Evolutionary conservation across 2,329 filamentous ascomycete genomes (phyloP).

Genomic region (Thyridium curvatum): DNA sequence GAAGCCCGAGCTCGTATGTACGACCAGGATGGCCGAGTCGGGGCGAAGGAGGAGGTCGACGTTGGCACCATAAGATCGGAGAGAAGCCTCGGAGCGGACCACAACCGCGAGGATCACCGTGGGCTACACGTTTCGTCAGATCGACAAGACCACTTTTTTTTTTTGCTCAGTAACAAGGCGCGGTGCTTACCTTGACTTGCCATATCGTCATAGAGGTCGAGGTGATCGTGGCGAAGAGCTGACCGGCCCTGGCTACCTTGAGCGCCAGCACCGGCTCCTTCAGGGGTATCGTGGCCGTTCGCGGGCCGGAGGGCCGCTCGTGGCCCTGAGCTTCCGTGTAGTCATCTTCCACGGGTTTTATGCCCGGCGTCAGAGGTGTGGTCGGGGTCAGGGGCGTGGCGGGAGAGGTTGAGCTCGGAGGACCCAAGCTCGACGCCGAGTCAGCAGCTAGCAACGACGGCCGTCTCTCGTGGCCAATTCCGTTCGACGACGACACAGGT

Average conservation of each 20-base stretch:
- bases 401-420: constrained; percentile 25
- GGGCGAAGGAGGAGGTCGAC: constrained; percentile 79
- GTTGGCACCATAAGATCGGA: constrained; percentile 80
- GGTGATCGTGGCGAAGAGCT: constrained; percentile 83
- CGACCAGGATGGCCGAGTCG: constrained; percentile 85
- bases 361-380: constrained; percentile 50
- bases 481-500: no score
- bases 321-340: constrained; percentile 23
- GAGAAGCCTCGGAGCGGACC: constrained; percentile 71
- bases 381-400: constrained; percentile 38
- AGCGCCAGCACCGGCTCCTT: constrained; percentile 68
- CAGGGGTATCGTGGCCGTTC: constrained; percentile 29
- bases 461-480: not conserved
- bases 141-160: not conserved
- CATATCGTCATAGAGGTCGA: constrained; percentile 82
- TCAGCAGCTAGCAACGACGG: not conserved
- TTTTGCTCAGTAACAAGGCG: not conserved
- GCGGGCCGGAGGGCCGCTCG: constrained; percentile 17
- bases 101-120: constrained; percentile 83
- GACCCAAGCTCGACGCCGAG: constrained; percentile 25
- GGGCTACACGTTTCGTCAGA: constrained; percentile 48
- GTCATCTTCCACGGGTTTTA: constrained; percentile 53
- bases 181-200: constrained; percentile 77
- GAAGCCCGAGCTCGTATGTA: constrained; percentile 80
- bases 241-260: constrained; percentile 70